Evolutionary conservation across 176 grass and related monocot genomes (phyloP).

Genomic region (Zizania latifolia): DNA sequence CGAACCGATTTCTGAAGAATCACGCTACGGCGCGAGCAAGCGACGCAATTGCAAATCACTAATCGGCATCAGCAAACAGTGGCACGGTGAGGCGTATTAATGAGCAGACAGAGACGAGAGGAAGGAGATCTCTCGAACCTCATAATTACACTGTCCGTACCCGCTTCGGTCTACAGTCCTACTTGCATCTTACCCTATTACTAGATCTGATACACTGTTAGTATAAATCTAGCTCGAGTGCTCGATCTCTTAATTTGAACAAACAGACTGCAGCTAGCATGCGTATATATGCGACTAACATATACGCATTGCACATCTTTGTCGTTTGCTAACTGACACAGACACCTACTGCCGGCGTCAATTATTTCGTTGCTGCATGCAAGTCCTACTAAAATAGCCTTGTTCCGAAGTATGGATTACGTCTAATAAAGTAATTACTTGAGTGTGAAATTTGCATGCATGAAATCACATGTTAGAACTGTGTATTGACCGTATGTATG

Average conservation of each 20-base stretch:
- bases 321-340: neutral
- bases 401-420: neutral
- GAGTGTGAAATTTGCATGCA: neutral
- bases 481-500: neutral
- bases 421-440: neutral
- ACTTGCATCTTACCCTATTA: neutral
- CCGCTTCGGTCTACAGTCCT: neutral
- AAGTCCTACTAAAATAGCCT: neutral
- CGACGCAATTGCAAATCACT: neutral
- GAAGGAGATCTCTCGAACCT: constrained; percentile 22
- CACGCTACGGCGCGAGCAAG: neutral
- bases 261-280: neutral
- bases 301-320: neutral
- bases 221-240: neutral
- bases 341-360: neutral
- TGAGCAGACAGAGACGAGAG: constrained; percentile 29
- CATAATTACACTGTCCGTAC: constrained; percentile 16
- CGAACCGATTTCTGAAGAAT: neutral
- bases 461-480: constrained; percentile 24
- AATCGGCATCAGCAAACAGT: constrained; percentile 24
- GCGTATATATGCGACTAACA: too few relatives aligned
- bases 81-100: constrained; percentile 32
- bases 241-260: neutral
- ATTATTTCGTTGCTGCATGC: neutral
- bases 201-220: neutral